phyloP scores from a whole-genome alignment of 2,329 filamentous ascomycete species.

The Fusarium sp. region DNA sequence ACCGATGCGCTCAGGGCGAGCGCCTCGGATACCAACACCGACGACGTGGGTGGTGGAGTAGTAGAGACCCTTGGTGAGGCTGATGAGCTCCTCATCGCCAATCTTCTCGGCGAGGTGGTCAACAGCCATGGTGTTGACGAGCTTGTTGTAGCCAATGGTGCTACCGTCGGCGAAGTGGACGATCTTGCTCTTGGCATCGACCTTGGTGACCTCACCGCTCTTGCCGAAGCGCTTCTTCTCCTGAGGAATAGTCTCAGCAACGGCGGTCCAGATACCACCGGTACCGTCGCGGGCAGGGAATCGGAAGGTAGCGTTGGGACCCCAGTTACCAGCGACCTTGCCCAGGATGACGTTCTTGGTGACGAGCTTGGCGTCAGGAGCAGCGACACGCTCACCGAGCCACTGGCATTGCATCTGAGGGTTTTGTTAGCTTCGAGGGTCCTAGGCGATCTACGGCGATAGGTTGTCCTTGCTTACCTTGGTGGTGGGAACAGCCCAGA shows the following conservation, averaged over 20 bases:
- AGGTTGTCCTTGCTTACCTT: slow-evolving; percentile 70
- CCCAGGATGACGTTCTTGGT: slow-evolving; percentile 95
- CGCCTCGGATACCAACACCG: slow-evolving; percentile 92
- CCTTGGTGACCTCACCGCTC: slow-evolving; percentile 84
- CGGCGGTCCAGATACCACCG: slow-evolving; percentile 98
- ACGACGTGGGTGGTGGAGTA: slow-evolving; percentile 98
- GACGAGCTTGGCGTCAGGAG: slow-evolving; percentile 93
- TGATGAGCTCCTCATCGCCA: slow-evolving; percentile 85
- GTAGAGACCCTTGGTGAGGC: slow-evolving; percentile 89
- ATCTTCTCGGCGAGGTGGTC: slow-evolving; percentile 90
- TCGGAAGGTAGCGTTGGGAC: slow-evolving; percentile 97
- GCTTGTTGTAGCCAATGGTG: slow-evolving; percentile 89
- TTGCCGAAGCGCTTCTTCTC: slow-evolving; percentile 93
- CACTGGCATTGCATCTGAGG: slow-evolving; percentile 96
- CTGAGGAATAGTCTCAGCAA: slow-evolving; percentile 91
- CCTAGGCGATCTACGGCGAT: background rate
- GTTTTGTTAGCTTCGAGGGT: slow-evolving; percentile 12
- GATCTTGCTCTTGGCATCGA: slow-evolving; percentile 86
- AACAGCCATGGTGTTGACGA: slow-evolving; percentile 96
- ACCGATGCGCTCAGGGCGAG: slow-evolving; percentile 92
- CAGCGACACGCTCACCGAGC: slow-evolving; percentile 98
- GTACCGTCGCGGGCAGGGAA: slow-evolving; percentile 97
- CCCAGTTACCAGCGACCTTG: slow-evolving; percentile 98
- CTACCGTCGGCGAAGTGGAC: slow-evolving; percentile 87
- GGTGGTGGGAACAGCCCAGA: slow-evolving; percentile 97